Conservation (phyloP, 805 yeast species). For the Komagataella populi region DNA sequence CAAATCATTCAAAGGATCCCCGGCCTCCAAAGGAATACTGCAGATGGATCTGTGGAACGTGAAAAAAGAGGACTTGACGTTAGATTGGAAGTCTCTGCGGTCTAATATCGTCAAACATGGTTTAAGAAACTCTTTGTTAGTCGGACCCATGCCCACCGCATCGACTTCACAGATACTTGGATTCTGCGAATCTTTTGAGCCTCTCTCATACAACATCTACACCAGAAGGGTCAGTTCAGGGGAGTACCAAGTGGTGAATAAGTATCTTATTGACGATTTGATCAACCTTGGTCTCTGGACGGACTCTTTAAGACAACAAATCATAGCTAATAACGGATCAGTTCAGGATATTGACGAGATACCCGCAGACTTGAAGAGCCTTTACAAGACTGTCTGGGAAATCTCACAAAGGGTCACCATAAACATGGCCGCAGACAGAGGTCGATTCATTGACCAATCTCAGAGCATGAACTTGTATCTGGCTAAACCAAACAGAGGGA, state of each 20-base stretch:
- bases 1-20: slow-evolving; percentile 68
- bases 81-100: slow-evolving; percentile 73
- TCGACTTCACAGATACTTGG: slow-evolving; percentile 94
- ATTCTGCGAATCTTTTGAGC: slow-evolving; percentile 91
- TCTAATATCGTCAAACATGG: slow-evolving; percentile 48
- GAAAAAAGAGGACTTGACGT: slow-evolving; percentile 43
- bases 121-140: slow-evolving; percentile 71
- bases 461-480: slow-evolving; percentile 87
- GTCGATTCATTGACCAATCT: slow-evolving; percentile 74
- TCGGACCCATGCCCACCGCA: slow-evolving; percentile 98
- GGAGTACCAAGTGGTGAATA: slow-evolving; percentile 87
- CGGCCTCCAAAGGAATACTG: slow-evolving; percentile 72
- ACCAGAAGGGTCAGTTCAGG: slow-evolving; percentile 87
- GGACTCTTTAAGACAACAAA: slow-evolving; percentile 61
- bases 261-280: slow-evolving; percentile 70
- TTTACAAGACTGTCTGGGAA: slow-evolving; percentile 97
- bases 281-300: slow-evolving; percentile 77
- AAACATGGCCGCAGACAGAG: slow-evolving; percentile 76
- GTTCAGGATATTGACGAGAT: slow-evolving; percentile 62
- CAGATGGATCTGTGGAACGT: slow-evolving; percentile 81
- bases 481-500: slow-evolving; percentile 88
- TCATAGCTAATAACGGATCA: slow-evolving; percentile 73
- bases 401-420: slow-evolving; percentile 74
- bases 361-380: slow-evolving; percentile 58
- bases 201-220: slow-evolving; percentile 86